A percentile compares a stretch with the other conserved stretches of the same genome.
Evolutionary conservation across 331 rosid genomes (phyloP).

Genomic region (Saraca asoca): DNA sequence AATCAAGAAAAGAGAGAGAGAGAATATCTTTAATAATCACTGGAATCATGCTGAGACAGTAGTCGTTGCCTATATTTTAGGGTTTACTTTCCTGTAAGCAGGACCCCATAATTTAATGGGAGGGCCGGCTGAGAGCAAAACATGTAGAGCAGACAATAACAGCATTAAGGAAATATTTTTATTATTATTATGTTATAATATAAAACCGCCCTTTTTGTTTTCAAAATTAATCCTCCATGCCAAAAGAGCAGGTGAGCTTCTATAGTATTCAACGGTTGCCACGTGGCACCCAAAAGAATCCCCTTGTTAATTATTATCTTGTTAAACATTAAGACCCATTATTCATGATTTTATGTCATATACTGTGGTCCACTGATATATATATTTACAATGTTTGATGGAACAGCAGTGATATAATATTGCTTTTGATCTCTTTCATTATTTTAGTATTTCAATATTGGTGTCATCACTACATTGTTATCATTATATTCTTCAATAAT

Average conservation of each 20-base stretch:
- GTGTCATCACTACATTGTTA: background rate
- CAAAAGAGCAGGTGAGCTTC: background rate
- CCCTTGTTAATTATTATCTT: too few species aligned
- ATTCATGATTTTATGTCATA: constrained; percentile 1
- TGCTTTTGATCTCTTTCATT: constrained; percentile 6
- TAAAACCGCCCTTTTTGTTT: background rate
- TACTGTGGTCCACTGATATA: background rate
- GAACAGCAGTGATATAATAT: too few species aligned
- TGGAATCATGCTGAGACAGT: background rate
- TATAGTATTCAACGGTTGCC: background rate
- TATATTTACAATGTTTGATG: background rate
- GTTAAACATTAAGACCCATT: too few species aligned
- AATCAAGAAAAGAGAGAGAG: too few species aligned
- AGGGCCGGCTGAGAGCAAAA: background rate
- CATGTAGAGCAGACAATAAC: background rate
- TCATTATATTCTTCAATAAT: background rate
- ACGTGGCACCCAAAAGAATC: background rate
- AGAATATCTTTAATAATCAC: constrained; percentile 7
- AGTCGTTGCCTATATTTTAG: constrained; percentile 23
- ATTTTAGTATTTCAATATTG: background rate
- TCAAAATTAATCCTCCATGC: background rate
- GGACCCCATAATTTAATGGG: constrained; percentile 24
- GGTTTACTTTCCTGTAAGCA: constrained; percentile 13
- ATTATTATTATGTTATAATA: too few species aligned
- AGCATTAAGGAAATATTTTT: background rate